These are phyloP conservation scores for Stachybotrys chlorohalonatus DNA, from an alignment of 2,329 filamentous ascomycete species.

Conservation along the genomic window DNA sequence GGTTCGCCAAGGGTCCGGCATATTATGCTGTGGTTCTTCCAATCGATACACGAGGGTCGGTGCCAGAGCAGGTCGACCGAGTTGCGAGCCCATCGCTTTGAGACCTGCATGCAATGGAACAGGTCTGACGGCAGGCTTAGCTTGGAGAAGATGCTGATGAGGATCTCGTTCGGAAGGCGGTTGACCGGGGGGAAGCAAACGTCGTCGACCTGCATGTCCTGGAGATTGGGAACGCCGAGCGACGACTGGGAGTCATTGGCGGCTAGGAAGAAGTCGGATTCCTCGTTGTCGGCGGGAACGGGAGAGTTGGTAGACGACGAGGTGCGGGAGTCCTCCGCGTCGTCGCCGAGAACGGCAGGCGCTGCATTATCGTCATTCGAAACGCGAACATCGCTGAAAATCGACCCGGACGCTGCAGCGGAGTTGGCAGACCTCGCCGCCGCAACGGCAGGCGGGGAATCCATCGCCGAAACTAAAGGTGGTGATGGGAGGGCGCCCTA, in stretches of 20 bases:
- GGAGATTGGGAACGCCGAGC: slow-evolving; percentile 68
- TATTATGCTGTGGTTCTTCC: slow-evolving; percentile 71
- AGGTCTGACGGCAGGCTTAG: slow-evolving; percentile 69
- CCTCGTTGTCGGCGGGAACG: slow-evolving; percentile 70
- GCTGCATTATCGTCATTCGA: slow-evolving; percentile 3
- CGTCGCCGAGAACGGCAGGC: slow-evolving; percentile 18
- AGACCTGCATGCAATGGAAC: slow-evolving; percentile 86
- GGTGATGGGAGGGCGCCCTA: neutral
- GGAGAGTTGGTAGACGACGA: slow-evolving; percentile 68
- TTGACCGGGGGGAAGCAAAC: slow-evolving; percentile 70
- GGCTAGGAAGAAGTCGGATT: slow-evolving; percentile 85
- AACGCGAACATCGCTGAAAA: neutral
- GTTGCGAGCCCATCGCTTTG: slow-evolving; percentile 85
- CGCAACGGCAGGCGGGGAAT: neutral
- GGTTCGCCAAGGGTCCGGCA: slow-evolving; percentile 65
- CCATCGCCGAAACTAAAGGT: neutral
- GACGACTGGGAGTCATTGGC: slow-evolving; percentile 93
- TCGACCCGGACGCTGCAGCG: slow-evolving; percentile 4
- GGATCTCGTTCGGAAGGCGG: slow-evolving; percentile 83
- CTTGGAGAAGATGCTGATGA: slow-evolving; percentile 86
- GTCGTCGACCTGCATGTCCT: slow-evolving; percentile 63
- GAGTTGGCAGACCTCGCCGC: slow-evolving; percentile 13
- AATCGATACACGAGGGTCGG: slow-evolving; percentile 81
- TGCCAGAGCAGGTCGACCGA: slow-evolving; percentile 93
- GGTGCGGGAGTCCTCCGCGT: slow-evolving; percentile 44